phyloP scores from a whole-genome alignment of 108 stramenopile genomes.

The Skeletonema menzelii region DNA sequence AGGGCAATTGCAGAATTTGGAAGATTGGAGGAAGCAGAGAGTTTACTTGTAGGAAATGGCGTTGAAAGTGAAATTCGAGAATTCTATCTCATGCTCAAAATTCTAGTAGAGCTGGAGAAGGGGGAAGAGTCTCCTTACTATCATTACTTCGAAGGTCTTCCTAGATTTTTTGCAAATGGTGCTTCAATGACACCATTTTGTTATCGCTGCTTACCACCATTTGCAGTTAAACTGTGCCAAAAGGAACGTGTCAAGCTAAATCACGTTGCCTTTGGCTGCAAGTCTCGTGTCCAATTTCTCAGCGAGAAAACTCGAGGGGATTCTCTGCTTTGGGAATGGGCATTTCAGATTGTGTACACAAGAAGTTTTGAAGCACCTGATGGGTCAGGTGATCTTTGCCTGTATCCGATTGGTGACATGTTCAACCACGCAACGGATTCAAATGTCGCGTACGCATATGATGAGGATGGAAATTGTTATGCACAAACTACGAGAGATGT shows the following conservation, averaged over 20 bases:
- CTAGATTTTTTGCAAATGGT: slow-evolving; percentile 26
- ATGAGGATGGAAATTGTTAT: slow-evolving; percentile 50
- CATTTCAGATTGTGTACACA: slow-evolving; percentile 40
- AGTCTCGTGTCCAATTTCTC: slow-evolving; percentile 28
- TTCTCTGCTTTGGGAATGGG: slow-evolving; percentile 26
- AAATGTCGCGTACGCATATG: slow-evolving; percentile 20
- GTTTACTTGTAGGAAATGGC: slow-evolving; percentile 10
- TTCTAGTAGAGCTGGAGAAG: slow-evolving; percentile 25
- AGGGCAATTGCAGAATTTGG: slow-evolving; percentile 50
- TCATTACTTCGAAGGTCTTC: slow-evolving; percentile 28
- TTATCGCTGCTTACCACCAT: slow-evolving; percentile 34
- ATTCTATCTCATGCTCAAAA: slow-evolving; percentile 37
- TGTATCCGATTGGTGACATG: slow-evolving; percentile 4
- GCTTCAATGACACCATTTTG: slow-evolving; percentile 40
- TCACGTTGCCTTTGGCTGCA: slow-evolving; percentile 20
- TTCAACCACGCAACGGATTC: slow-evolving; percentile 52
- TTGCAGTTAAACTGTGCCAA: slow-evolving; percentile 14
- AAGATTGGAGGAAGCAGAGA: slow-evolving; percentile 38
- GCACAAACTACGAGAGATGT: slow-evolving; percentile 27
- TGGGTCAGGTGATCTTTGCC: slow-evolving; percentile 24
- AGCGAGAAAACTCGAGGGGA: slow-evolving; percentile 45
- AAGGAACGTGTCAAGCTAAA: slow-evolving; percentile 29
- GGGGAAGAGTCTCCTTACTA: slow-evolving; percentile 25
- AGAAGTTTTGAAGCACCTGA: slow-evolving; percentile 46
- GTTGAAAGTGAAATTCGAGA: slow-evolving; percentile 17